phyloP scores from a whole-genome alignment of 75 land plant species.

The Pinus tabuliformis region DNA sequence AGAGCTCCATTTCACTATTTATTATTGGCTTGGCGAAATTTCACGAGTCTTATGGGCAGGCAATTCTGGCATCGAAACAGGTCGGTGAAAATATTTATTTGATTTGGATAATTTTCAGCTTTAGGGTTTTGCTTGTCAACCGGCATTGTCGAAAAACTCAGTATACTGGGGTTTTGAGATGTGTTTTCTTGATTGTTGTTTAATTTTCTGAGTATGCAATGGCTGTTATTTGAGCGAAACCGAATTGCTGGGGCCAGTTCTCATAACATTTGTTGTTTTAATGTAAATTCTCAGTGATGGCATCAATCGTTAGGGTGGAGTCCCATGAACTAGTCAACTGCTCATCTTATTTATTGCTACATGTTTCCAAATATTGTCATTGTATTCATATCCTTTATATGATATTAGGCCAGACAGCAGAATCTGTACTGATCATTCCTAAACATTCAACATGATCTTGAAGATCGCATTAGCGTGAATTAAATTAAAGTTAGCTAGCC shows the following conservation, averaged over 20 bases:
- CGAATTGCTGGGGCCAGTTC: too few species aligned
- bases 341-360: too few species aligned
- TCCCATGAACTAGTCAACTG: too few species aligned
- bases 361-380: too few species aligned
- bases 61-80: neutral
- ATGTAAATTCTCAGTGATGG: neutral
- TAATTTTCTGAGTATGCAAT: neutral
- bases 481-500: too few species aligned
- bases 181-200: neutral
- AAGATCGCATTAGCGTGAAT: too few species aligned
- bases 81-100: neutral
- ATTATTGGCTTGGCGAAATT: neutral
- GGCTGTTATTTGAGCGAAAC: neutral
- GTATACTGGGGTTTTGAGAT: too few species aligned
- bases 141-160: neutral
- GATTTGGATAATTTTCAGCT: neutral
- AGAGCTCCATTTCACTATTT: neutral
- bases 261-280: neutral
- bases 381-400: too few species aligned
- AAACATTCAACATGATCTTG: too few species aligned
- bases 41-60: neutral
- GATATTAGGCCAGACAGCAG: too few species aligned
- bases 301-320: neutral
- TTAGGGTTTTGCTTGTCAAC: neutral
- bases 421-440: too few species aligned